These are phyloP conservation scores for Ceratobasidium sp. DNA, from an alignment of 1,284 basidiomycete species.

Conservation along the genomic window DNA sequence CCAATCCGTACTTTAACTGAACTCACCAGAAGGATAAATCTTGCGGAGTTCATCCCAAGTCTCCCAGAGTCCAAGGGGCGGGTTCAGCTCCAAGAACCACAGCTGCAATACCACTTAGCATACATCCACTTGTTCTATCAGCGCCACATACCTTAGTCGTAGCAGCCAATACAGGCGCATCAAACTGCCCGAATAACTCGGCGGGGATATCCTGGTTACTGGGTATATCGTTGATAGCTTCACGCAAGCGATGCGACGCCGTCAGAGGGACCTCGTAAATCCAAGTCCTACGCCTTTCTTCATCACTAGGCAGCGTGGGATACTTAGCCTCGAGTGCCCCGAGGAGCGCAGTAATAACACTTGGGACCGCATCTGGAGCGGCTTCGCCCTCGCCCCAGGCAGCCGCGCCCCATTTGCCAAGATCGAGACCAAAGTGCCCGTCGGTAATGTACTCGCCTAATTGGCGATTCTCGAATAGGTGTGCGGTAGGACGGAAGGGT, in stretches of 20 bases:
- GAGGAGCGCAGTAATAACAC: constrained; percentile 74
- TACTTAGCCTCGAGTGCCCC: constrained; percentile 70
- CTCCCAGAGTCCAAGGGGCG: constrained; percentile 80
- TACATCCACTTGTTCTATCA: neutral
- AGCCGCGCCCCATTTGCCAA: constrained; percentile 73
- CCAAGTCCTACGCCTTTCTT: constrained; percentile 87
- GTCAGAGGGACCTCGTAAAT: constrained; percentile 74
- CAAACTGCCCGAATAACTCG: constrained; percentile 74
- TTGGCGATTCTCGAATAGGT: constrained; percentile 80
- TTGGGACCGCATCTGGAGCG: constrained; percentile 59
- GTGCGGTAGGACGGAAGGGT: constrained; percentile 81
- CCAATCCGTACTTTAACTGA: constrained; percentile 20
- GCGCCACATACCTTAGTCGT: constrained; percentile 62
- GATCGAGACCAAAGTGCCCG: constrained; percentile 85
- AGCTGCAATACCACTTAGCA: constrained; percentile 51
- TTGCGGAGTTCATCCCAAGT: constrained; percentile 88
- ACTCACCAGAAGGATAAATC: constrained; percentile 70
- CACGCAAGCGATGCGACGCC: constrained; percentile 80
- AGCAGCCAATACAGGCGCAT: constrained; percentile 83
- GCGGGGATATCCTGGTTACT: constrained; percentile 66
- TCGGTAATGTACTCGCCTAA: constrained; percentile 70
- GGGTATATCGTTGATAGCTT: constrained; percentile 75
- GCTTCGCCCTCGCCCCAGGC: constrained; percentile 60
- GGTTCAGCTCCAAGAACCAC: constrained; percentile 84
- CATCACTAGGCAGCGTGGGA: constrained; percentile 63